These are phyloP conservation scores for Haberlea rhodopensis DNA, from an alignment of 257 asterid genomes.

Conservation along the genomic window DNA sequence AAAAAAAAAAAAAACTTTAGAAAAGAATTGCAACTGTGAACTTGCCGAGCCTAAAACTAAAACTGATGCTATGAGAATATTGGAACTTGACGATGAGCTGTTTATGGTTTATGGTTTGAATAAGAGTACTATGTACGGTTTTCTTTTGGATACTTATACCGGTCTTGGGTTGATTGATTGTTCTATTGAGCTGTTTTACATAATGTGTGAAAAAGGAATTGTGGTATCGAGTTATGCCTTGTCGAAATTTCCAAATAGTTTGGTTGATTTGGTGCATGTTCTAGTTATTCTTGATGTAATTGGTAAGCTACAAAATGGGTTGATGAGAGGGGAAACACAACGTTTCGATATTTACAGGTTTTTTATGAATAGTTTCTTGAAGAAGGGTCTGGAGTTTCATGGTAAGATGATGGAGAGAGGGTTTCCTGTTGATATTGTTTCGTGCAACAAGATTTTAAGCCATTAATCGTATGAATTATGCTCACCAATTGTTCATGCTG, in stretches of 20 bases:
- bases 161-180: conserved; percentile 30
- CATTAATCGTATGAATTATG: conserved; percentile 18
- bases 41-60: no score
- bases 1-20: no score
- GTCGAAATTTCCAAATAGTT: conserved; percentile 28
- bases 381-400: conserved; percentile 39
- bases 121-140: conserved; percentile 28
- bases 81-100: conserved; percentile 29
- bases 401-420: conserved; percentile 30
- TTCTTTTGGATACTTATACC: conserved; percentile 34
- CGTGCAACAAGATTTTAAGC: conserved; percentile 39
- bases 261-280: conserved; percentile 26
- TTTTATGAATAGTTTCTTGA: conserved; percentile 36
- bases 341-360: conserved; percentile 27
- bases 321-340: conserved; percentile 3
- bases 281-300: conserved; percentile 26
- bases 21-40: no score
- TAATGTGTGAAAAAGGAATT: conserved; percentile 28
- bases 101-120: conserved; percentile 26
- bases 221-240: conserved; percentile 28
- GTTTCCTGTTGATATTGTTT: conserved; percentile 25
- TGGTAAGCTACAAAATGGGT: conserved; percentile 13
- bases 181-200: conserved; percentile 29
- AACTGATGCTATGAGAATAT: no score
- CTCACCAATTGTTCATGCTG: conserved; percentile 28